These are phyloP conservation scores for Phytophthora agathidicida DNA, from an alignment of 352 stramenopile species.

Conservation along the genomic window DNA sequence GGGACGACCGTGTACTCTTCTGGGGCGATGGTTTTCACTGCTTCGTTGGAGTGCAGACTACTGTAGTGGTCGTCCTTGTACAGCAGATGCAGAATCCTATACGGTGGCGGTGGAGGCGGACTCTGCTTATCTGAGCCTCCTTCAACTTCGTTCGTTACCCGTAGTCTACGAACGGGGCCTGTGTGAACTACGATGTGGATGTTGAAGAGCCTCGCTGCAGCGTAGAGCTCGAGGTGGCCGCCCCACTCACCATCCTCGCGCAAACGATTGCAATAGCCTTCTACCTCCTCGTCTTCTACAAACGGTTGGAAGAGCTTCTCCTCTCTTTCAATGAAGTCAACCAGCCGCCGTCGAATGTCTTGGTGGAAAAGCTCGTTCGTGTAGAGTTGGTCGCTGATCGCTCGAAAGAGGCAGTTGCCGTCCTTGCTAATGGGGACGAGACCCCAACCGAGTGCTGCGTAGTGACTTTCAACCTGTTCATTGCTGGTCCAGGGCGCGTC, in stretches of 20 bases:
- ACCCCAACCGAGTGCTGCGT: slow-evolving; percentile 37
- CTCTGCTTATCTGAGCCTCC: slow-evolving; percentile 6
- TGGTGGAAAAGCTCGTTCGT: slow-evolving; percentile 46
- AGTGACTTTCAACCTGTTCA: slow-evolving; percentile 48
- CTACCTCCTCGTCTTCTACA: slow-evolving; percentile 34
- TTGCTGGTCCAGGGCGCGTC: slow-evolving; percentile 42
- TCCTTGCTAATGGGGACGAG: slow-evolving; percentile 39
- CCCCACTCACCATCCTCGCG: slow-evolving; percentile 57
- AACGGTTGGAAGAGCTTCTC: slow-evolving; percentile 50
- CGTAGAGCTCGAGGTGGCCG: slow-evolving; percentile 68
- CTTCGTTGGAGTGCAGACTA: slow-evolving; percentile 43
- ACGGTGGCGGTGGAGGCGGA: slow-evolving; percentile 17
- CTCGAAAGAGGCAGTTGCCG: slow-evolving; percentile 65
- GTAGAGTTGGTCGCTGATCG: slow-evolving; percentile 67
- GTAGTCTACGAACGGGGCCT: slow-evolving; percentile 44
- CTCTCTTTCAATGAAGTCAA: slow-evolving; percentile 53
- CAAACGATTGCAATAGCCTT: slow-evolving; percentile 57
- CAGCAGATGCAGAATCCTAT: slow-evolving; percentile 53
- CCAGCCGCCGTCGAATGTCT: slow-evolving; percentile 44
- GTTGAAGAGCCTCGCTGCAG: slow-evolving; percentile 59
- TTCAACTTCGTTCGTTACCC: slow-evolving; percentile 45
- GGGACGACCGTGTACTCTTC: slow-evolving; percentile 4
- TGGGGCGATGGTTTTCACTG: slow-evolving; percentile 1
- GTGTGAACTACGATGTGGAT: slow-evolving; percentile 69
- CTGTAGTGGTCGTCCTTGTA: slow-evolving; percentile 60